These are phyloP conservation scores for Aspergillus sclerotiicarbonarius DNA, from an alignment of 495 filamentous ascomycete genomes.

Conservation along the genomic window DNA sequence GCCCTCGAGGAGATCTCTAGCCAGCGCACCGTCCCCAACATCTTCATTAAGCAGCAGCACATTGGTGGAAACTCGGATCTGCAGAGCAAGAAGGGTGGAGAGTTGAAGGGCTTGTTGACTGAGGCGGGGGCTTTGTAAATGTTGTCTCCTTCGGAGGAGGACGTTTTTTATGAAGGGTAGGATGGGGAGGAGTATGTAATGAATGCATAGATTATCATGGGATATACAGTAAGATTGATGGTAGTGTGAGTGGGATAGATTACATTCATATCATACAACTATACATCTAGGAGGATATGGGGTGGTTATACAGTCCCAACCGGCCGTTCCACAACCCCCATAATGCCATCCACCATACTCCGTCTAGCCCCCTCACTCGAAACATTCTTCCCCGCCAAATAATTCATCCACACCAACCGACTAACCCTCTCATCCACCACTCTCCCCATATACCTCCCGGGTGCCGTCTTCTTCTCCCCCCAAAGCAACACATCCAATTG, in stretches of 20 bases:
- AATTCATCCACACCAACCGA: slow-evolving; percentile 83
- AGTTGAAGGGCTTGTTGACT: slow-evolving; percentile 60
- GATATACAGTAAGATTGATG: too few species aligned
- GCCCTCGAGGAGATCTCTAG: slow-evolving; percentile 76
- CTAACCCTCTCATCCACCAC: slow-evolving; percentile 77
- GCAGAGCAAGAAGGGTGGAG: slow-evolving; percentile 55
- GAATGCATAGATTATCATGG: too few species aligned
- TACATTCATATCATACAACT: slow-evolving; percentile 1
- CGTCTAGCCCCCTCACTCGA: slow-evolving; percentile 78
- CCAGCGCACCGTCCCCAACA: slow-evolving; percentile 90
- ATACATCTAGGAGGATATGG: neutral
- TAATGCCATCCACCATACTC: slow-evolving; percentile 82
- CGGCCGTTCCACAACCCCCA: slow-evolving; percentile 85
- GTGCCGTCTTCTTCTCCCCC: slow-evolving; percentile 36
- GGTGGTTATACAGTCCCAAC: slow-evolving; percentile 58
- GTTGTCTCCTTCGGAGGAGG: neutral
- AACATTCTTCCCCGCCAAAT: slow-evolving; percentile 81
- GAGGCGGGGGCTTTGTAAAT: slow-evolving; percentile 62
- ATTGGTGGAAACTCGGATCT: slow-evolving; percentile 97
- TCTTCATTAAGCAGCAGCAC: slow-evolving; percentile 87
- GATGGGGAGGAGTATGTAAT: neutral
- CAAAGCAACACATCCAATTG: slow-evolving; percentile 68
- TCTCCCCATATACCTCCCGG: slow-evolving; percentile 56
- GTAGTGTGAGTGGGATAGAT: too few species aligned
- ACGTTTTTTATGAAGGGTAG: too few species aligned